Percentiles rank a stretch among this genome's conserved stretches.
These are phyloP conservation scores for Pyrus hybrid DNA, from an alignment of 331 rosid genomes.

Conservation along the genomic window DNA sequence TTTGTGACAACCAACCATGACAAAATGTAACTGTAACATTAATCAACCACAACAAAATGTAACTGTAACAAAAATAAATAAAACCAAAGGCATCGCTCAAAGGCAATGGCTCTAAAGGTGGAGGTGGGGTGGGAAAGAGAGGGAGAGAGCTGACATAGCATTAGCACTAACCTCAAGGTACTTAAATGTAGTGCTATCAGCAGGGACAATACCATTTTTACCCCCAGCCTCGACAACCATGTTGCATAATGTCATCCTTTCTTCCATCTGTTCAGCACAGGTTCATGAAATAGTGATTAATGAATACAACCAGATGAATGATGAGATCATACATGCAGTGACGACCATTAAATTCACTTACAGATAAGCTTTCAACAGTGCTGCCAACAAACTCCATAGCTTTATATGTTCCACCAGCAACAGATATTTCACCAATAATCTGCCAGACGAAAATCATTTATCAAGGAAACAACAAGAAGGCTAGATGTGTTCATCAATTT, in stretches of 20 bases:
- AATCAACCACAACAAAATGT: background rate
- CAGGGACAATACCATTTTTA: conserved; percentile 90
- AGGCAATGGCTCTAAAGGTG: background rate
- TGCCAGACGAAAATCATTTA: conserved; percentile 19
- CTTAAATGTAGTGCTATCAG: conserved; percentile 84
- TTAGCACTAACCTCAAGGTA: conserved; percentile 77
- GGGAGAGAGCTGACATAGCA: conserved; percentile 5
- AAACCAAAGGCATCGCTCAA: background rate
- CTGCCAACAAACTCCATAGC: conserved; percentile 94
- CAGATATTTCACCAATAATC: conserved; percentile 92
- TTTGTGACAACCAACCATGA: background rate
- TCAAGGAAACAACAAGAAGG: background rate
- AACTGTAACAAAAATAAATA: too few species aligned
- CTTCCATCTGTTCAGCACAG: conserved; percentile 73
- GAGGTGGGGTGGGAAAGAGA: background rate
- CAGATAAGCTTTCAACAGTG: conserved; percentile 76
- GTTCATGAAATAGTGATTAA: background rate
- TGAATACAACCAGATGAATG: background rate
- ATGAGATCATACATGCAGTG: background rate
- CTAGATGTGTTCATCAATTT: background rate
- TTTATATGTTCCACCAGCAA: conserved; percentile 93
- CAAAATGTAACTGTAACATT: background rate
- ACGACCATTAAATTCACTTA: conserved; percentile 45
- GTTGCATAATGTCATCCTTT: conserved; percentile 95
- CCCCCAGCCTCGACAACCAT: conserved; percentile 99